Conservation (phyloP, 805 yeast genomes). For the Kazachstania kunashirensis region DNA sequence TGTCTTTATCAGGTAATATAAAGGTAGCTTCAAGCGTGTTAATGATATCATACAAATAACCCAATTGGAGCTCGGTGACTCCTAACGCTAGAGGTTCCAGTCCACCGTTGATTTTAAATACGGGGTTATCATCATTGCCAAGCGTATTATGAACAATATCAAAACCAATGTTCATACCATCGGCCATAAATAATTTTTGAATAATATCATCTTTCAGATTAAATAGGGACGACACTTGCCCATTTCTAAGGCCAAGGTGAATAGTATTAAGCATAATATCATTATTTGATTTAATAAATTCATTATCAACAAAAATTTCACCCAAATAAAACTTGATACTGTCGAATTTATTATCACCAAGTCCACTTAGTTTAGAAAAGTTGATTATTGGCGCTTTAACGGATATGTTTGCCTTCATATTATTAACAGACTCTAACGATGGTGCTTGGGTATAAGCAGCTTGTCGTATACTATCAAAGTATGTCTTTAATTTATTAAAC, state of each 20-base stretch:
- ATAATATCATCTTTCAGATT: constrained; percentile 34
- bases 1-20: background rate
- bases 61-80: constrained; percentile 65
- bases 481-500: constrained; percentile 73
- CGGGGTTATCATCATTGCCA: constrained; percentile 33
- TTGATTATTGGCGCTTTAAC: constrained; percentile 76
- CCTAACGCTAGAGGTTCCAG: constrained; percentile 44
- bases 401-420: constrained; percentile 60
- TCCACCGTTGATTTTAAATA: constrained; percentile 43
- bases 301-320: constrained; percentile 63
- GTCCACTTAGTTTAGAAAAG: constrained; percentile 51
- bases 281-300: constrained; percentile 33
- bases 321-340: constrained; percentile 67
- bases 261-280: constrained; percentile 42
- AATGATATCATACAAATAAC: constrained; percentile 45
- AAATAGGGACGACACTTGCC: constrained; percentile 56
- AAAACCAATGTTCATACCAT: constrained; percentile 53
- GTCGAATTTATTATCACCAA: constrained; percentile 40
- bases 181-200: constrained; percentile 56
- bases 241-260: constrained; percentile 60
- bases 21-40: constrained; percentile 41
- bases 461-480: constrained; percentile 84
- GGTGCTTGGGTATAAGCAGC: constrained; percentile 79
- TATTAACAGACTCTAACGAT: constrained; percentile 40
- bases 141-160: constrained; percentile 47